These are phyloP conservation scores for Monilinia laxa DNA, from an alignment of 2,329 filamentous ascomycete species.

Conservation along the genomic window DNA sequence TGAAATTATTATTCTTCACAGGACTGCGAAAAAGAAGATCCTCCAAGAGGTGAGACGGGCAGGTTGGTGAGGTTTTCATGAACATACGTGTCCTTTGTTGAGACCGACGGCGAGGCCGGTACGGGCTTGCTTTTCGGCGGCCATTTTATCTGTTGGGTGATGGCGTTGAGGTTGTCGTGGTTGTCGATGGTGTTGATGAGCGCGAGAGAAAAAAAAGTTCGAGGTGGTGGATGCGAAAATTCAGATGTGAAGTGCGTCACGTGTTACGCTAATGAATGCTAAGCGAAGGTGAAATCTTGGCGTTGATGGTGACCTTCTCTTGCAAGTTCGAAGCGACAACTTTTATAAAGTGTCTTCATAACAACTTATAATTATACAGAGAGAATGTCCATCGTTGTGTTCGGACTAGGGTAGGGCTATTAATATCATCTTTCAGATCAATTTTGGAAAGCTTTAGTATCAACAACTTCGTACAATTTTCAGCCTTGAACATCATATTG, in stretches of 20 bases:
- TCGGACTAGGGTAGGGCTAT: no score
- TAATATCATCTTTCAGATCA: background rate
- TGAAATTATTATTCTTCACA: conserved; percentile 33
- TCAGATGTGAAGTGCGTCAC: conserved; percentile 9
- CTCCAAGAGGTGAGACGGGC: conserved; percentile 69
- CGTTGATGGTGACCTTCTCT: background rate
- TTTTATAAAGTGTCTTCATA: background rate
- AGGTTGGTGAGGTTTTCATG: conserved; percentile 36
- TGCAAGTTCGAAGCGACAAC: background rate
- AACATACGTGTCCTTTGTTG: conserved; percentile 62
- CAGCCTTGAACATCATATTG: background rate
- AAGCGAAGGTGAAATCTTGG: conserved; percentile 17
- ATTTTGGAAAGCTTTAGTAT: background rate
- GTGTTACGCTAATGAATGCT: background rate
- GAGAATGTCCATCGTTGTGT: no score
- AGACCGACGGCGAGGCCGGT: conserved; percentile 60
- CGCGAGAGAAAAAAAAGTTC: conserved; percentile 7
- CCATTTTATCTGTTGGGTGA: conserved; percentile 46
- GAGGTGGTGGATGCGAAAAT: background rate
- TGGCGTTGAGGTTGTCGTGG: conserved; percentile 20
- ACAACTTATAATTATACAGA: no score
- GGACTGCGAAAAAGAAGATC: conserved; percentile 53
- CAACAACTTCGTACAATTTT: background rate
- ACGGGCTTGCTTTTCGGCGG: conserved; percentile 57
- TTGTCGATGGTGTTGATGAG: conserved; percentile 9